A percentile compares a stretch with the other conserved stretches of the same genome.
These are phyloP conservation scores for Colletotrichum incanum DNA, from an alignment of 2,329 filamentous ascomycete species.

Conservation along the genomic window DNA sequence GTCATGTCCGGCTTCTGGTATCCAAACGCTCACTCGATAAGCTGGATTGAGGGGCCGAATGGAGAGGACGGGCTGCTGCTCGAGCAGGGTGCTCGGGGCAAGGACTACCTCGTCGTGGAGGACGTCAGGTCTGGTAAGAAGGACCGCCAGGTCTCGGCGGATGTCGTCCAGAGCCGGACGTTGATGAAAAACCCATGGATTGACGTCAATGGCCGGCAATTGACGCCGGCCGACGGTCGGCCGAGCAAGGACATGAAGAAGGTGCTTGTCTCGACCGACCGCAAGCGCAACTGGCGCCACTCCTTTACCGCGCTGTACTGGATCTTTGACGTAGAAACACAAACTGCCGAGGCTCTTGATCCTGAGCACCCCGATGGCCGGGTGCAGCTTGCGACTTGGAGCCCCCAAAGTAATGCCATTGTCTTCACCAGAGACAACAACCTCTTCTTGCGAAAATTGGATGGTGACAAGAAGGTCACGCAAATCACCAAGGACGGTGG, in stretches of 20 bases:
- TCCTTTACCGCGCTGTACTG: conserved; percentile 91
- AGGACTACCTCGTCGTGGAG: conserved; percentile 87
- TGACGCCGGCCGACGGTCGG: conserved; percentile 75
- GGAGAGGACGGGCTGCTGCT: conserved; percentile 90
- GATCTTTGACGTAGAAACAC: conserved; percentile 90
- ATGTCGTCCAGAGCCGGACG: conserved; percentile 70
- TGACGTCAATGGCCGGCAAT: conserved; percentile 66
- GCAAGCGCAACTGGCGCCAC: conserved; percentile 87
- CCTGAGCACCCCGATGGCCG: conserved; percentile 74
- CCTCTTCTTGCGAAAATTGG: conserved; percentile 81
- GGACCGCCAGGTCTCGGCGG: conserved; percentile 47
- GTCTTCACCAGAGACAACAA: conserved; percentile 96
- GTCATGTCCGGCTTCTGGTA: conserved; percentile 78
- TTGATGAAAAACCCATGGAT: conserved; percentile 83
- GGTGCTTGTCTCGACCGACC: conserved; percentile 84
- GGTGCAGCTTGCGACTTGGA: conserved; percentile 91
- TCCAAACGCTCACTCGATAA: conserved; percentile 75
- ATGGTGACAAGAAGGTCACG: conserved; percentile 68
- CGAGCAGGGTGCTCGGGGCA: conserved; percentile 74
- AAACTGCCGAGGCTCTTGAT: conserved; percentile 83
- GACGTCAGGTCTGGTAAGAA: conserved; percentile 74
- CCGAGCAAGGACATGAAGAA: conserved; percentile 89
- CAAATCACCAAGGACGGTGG: conserved; percentile 91
- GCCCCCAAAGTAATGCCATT: conserved; percentile 86
- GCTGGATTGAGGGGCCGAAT: conserved; percentile 82